Evolutionary conservation across 345 rosid genomes (phyloP), one percentile per base, ranked within the genome.

Genomic region (Salix dunnii): DNA sequence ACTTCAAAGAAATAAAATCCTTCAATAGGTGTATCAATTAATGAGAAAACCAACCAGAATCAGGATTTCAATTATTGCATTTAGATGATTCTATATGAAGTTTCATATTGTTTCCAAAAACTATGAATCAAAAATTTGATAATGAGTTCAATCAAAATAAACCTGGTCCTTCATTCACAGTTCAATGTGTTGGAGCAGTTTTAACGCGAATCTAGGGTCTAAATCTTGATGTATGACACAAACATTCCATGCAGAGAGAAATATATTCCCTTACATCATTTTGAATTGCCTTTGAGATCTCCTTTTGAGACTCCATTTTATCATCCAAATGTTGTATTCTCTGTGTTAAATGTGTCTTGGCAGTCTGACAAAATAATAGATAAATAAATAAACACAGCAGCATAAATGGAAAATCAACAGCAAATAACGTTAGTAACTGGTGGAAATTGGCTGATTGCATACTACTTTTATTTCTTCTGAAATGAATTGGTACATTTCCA

Each of bases 311-410:
- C 40, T 91, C 97, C 90, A 92, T 84, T 90, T 90, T 96, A 79
- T 91, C 90, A 65, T 87, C 94, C 82, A 94, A 86, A 76, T 79
- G 86, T 78, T 86, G 90, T 73, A 96, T 90, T 76, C 94, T 79
- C 77, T 96, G 94, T 3, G 91, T 86, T 79, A 96, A 83, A 87
- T 96, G 97, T 83, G 76, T 87, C 86, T 92, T 96, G 63, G 94
- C 96, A 62, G 88, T 87, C 99, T 96, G 85, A 74, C 69, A 83
- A 27, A 27, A 55, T 3, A 49, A 14, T 7, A 55, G 38, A 14
- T 4, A 38, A 83, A 74, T 75, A 46, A 78, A 81, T 0, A 46
- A 70, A 55, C 27, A n/a, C 63, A 23, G 6, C 36, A 30, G 68
- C 42, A 65, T 17, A 28, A 30, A 65, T 9, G 38, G n/a, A 65